Percentiles rank a stretch among this genome's conserved stretches.
phyloP scores from a whole-genome alignment of 441 rosid species.

The Populus trichocarpa region DNA sequence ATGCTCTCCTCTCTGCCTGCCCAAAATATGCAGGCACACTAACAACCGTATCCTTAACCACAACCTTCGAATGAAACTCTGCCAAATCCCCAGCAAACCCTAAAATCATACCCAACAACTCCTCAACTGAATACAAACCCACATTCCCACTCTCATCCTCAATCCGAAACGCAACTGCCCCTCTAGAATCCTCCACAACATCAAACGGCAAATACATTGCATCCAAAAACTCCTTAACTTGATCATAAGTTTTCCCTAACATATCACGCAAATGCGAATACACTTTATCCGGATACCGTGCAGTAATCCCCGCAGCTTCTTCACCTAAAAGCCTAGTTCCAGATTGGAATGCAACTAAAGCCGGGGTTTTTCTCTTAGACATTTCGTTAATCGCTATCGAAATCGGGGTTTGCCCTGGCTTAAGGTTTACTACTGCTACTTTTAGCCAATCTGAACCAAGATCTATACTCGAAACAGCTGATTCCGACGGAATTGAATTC shows the following conservation, averaged over 20 bases:
- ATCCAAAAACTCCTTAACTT: conserved; percentile 54
- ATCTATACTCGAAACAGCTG: conserved; percentile 90
- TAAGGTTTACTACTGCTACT: conserved; percentile 88
- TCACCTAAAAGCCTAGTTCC: conserved; percentile 76
- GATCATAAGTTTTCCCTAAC: conserved; percentile 69
- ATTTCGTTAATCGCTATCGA: conserved; percentile 93
- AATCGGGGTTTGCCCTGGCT: conserved; percentile 86
- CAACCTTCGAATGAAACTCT: conserved; percentile 69
- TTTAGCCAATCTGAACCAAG: conserved; percentile 94
- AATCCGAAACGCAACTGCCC: conserved; percentile 52
- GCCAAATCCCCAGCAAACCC: conserved; percentile 64
- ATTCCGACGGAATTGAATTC: conserved; percentile 40
- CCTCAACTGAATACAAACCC: conserved; percentile 69
- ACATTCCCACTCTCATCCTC: conserved; percentile 32
- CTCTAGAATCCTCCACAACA: conserved; percentile 72
- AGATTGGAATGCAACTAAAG: conserved; percentile 75
- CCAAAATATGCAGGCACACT: conserved; percentile 91
- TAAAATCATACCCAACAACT: conserved; percentile 80
- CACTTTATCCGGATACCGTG: conserved; percentile 81
- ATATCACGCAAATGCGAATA: conserved; percentile 74
- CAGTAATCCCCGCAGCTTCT: conserved; percentile 89
- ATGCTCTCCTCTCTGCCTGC: conserved; percentile 87
- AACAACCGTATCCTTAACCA: conserved; percentile 69
- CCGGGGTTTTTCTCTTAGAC: conserved; percentile 95
- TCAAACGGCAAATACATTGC: conserved; percentile 71